A percentile compares a stretch with the other conserved stretches of the same genome.
These are phyloP conservation scores for Colletotrichum cordylinicola DNA, from an alignment of 2,329 filamentous ascomycete species.

Conservation along the genomic window DNA sequence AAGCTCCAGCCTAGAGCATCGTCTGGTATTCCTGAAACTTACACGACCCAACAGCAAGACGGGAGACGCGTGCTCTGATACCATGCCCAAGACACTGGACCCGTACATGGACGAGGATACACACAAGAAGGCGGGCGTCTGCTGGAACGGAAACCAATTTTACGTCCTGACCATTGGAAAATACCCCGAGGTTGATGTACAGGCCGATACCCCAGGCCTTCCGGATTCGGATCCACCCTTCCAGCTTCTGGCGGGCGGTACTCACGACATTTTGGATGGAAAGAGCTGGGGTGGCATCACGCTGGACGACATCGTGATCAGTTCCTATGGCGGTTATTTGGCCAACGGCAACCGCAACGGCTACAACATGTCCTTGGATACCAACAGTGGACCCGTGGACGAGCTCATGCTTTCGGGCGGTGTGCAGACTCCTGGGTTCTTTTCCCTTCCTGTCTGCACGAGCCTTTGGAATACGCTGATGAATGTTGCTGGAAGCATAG, in stretches of 20 bases:
- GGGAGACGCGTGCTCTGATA: background rate
- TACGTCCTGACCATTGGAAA: background rate
- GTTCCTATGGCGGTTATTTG: background rate
- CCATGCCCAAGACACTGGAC: background rate
- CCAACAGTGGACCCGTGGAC: background rate
- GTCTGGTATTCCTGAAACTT: no score
- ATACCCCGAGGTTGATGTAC: background rate
- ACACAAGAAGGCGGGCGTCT: background rate
- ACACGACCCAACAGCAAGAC: background rate
- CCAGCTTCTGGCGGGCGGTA: background rate
- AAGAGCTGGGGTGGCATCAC: constrained; percentile 1
- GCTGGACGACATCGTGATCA: constrained; percentile 8
- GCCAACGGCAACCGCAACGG: constrained; percentile 1
- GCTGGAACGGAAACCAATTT: constrained; percentile 7
- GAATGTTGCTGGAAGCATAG: background rate
- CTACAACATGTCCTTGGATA: background rate
- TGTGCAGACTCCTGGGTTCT: background rate
- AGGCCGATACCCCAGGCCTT: background rate
- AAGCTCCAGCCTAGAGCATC: no score
- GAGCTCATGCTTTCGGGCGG: background rate
- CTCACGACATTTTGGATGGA: background rate
- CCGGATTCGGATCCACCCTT: background rate
- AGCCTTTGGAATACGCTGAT: background rate
- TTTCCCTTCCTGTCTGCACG: background rate
- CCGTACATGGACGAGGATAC: constrained; percentile 3